Conservation (phyloP, 2,329 filamentous ascomycete genomes). For the Cladorrhinum sp. region DNA sequence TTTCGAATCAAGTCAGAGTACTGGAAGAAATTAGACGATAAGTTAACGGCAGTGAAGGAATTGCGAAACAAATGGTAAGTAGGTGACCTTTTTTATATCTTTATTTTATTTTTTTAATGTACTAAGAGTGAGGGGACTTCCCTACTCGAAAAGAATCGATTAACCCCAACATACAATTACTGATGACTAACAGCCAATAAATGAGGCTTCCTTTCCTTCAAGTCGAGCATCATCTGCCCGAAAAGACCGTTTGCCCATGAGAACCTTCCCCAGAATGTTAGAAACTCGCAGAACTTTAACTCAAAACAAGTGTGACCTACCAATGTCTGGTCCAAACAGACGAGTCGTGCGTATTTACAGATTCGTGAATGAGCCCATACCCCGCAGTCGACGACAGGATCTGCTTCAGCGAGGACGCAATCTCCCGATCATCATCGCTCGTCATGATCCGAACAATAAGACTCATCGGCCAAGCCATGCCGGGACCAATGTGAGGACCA, state of each 20-base stretch:
- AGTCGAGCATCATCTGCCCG: slow-evolving; percentile 71
- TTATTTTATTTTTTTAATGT: too few species aligned
- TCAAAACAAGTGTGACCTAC: not conserved
- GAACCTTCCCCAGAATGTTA: slow-evolving; percentile 55
- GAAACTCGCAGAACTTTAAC: not conserved
- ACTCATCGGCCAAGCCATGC: slow-evolving; percentile 96
- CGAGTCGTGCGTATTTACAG: slow-evolving; percentile 71
- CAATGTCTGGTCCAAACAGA: slow-evolving; percentile 75
- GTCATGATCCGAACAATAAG: slow-evolving; percentile 89
- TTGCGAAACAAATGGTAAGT: too few species aligned
- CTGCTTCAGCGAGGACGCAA: slow-evolving; percentile 64
- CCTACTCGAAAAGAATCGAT: too few species aligned
- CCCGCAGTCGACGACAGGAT: slow-evolving; percentile 74
- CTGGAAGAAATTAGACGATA: too few species aligned
- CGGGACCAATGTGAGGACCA: slow-evolving; percentile 78
- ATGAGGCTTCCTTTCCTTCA: slow-evolving; percentile 65
- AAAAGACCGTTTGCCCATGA: slow-evolving; percentile 87
- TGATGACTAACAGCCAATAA: slow-evolving; percentile 37
- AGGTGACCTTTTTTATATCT: too few species aligned
- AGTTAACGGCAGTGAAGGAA: too few species aligned
- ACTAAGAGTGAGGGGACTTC: too few species aligned
- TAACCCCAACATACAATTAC: too few species aligned
- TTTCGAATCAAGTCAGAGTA: too few species aligned
- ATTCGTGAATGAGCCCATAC: slow-evolving; percentile 87
- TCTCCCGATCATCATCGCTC: slow-evolving; percentile 77